Evolutionary conservation across 2,329 filamentous ascomycete species (phyloP).

Genomic region (Trichoderma sp.): DNA sequence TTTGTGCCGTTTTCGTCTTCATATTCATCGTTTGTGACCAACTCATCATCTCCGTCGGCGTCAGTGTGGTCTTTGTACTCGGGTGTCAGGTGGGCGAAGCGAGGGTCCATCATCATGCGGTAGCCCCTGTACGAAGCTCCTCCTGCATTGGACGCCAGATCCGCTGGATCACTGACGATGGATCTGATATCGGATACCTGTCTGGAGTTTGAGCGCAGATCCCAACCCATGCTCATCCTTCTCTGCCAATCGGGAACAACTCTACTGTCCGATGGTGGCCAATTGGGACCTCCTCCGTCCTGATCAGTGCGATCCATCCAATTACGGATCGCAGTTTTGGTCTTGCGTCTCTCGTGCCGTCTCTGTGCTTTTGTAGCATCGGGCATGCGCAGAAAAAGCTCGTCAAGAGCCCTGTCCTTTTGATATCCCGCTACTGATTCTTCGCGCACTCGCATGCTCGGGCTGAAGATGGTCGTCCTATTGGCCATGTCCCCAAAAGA

Average conservation of each 20-base stretch:
- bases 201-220: slow-evolving; percentile 50
- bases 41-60: slow-evolving; percentile 85
- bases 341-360: slow-evolving; percentile 68
- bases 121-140: slow-evolving; percentile 39
- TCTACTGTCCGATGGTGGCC: slow-evolving; percentile 51
- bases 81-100: slow-evolving; percentile 35
- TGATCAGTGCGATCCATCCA: slow-evolving; percentile 81
- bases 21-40: slow-evolving; percentile 78
- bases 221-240: slow-evolving; percentile 55
- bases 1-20: slow-evolving; percentile 57
- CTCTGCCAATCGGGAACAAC: slow-evolving; percentile 51
- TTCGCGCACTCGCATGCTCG: slow-evolving; percentile 71
- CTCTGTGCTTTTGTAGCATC: slow-evolving; percentile 63
- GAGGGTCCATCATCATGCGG: slow-evolving; percentile 27
- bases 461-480: slow-evolving; percentile 70
- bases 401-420: slow-evolving; percentile 86
- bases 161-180: slow-evolving; percentile 64
- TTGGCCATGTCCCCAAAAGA: slow-evolving; percentile 60
- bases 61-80: slow-evolving; percentile 67
- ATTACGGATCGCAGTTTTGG: slow-evolving; percentile 77
- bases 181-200: slow-evolving; percentile 60
- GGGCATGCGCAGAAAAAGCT: slow-evolving; percentile 79
- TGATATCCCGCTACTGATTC: slow-evolving; percentile 86
- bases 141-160: slow-evolving; percentile 58
- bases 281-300: slow-evolving; percentile 50